Evolutionary conservation across 23 red algal genomes (phyloP).

Genomic region (Gracilaria domingensis): DNA sequence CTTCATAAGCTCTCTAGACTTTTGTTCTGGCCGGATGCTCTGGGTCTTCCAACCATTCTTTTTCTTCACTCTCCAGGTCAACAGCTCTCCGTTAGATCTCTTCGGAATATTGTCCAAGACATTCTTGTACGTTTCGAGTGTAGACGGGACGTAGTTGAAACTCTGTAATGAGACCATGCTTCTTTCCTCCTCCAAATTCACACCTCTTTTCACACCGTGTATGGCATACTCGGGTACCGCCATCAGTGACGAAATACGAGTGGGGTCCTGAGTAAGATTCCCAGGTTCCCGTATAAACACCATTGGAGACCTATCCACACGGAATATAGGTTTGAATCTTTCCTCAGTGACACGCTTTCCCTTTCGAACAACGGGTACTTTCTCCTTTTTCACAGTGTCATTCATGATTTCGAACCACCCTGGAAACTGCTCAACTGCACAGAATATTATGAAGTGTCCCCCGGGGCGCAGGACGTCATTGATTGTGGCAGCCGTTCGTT

Average conservation of each 20-base stretch:
- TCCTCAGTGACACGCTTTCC: neutral
- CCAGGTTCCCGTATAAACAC: neutral
- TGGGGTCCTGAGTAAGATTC: neutral
- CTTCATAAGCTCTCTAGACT: conserved; percentile 17
- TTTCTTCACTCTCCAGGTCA: neutral
- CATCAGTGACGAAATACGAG: neutral
- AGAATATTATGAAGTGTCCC: neutral
- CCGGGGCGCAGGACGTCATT: neutral
- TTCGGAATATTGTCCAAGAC: neutral
- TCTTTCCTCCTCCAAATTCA: neutral
- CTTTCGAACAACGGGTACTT: neutral
- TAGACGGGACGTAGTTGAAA: neutral
- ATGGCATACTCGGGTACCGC: neutral
- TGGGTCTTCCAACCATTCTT: neutral
- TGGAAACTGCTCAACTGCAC: neutral
- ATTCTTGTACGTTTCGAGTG: neutral
- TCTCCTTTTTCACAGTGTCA: neutral
- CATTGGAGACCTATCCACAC: neutral
- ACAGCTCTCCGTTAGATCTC: neutral
- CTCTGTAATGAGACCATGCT: neutral
- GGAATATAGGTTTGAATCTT: neutral
- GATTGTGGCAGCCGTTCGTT: neutral
- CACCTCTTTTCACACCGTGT: neutral
- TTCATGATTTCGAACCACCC: neutral
- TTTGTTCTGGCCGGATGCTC: conserved; percentile 13